phyloP scores from a whole-genome alignment of 306 rosid species.

The Fragaria nilgerrensis region DNA sequence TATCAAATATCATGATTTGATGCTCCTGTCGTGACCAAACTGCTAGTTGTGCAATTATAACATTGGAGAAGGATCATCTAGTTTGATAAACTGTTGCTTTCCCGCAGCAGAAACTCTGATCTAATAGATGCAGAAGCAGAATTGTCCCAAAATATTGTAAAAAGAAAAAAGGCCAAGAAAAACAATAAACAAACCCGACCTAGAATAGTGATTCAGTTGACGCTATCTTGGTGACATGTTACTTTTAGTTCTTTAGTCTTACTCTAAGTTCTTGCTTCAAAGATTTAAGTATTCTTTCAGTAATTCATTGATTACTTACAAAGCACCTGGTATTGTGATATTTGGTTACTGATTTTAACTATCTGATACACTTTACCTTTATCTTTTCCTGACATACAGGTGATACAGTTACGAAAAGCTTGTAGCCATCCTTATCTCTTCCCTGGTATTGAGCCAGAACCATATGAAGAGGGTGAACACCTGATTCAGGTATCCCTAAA shows the following conservation, averaged over 20 bases:
- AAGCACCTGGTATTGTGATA: constrained; percentile 4
- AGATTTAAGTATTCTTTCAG: background rate
- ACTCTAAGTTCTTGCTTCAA: background rate
- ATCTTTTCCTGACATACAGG: constrained; percentile 48
- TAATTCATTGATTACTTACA: background rate
- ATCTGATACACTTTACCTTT: constrained; percentile 8
- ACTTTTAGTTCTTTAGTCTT: background rate
- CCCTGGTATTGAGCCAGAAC: constrained; percentile 98
- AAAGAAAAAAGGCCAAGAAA: background rate
- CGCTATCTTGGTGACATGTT: background rate
- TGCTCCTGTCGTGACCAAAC: background rate
- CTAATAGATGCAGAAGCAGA: background rate
- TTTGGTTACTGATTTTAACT: constrained; percentile 13
- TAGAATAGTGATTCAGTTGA: background rate
- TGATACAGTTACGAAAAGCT: constrained; percentile 80
- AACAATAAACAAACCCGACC: background rate
- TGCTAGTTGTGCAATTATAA: background rate
- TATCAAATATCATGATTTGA: background rate
- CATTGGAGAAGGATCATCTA: background rate
- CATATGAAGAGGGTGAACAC: constrained; percentile 97
- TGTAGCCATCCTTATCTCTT: constrained; percentile 97
- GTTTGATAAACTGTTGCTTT: background rate
- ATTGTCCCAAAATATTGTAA: background rate
- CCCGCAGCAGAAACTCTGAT: background rate
- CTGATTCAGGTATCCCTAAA: constrained; percentile 61